Evolutionary conservation across 441 rosid genomes (phyloP).

Genomic region (Gossypium schwendimanii): DNA sequence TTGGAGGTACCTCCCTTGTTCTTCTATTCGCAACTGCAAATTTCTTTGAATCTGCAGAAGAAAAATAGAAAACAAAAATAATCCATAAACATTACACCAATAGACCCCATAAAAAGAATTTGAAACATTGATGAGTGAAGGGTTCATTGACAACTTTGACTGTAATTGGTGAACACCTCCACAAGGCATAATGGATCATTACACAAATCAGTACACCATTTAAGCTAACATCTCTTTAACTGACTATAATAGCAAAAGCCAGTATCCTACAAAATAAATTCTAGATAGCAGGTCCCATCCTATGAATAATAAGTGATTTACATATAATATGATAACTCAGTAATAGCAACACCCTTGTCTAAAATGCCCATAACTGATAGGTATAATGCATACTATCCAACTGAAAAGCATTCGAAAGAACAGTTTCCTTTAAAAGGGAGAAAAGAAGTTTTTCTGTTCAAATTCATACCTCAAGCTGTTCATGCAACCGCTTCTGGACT

Average conservation of each 20-base stretch:
- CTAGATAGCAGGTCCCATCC: not conserved
- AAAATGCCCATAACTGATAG: not conserved
- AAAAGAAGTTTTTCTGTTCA: not conserved
- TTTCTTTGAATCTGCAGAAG: slow-evolving; percentile 77
- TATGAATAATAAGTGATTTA: not conserved
- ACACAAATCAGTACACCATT: not conserved
- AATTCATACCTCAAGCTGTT: slow-evolving; percentile 65
- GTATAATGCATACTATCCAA: not conserved
- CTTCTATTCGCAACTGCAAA: slow-evolving; percentile 85
- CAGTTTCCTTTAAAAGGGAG: not conserved
- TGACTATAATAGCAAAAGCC: not conserved
- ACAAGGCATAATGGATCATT: not conserved
- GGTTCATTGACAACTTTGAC: not conserved
- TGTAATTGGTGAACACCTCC: not conserved
- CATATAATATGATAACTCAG: not conserved
- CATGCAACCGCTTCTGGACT: slow-evolving; percentile 85
- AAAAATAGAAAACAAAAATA: not conserved
- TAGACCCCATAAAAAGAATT: not conserved
- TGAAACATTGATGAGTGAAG: not conserved
- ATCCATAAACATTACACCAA: slow-evolving; percentile 5
- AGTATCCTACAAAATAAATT: not conserved
- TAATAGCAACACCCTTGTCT: not conserved
- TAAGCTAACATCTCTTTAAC: not conserved
- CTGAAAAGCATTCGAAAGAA: not conserved
- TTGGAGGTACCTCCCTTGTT: slow-evolving; percentile 88